A percentile compares a stretch with the other conserved stretches of the same genome.
Conservation (phyloP, 2,329 filamentous ascomycete species). For the Corniculantispora saksenae region DNA sequence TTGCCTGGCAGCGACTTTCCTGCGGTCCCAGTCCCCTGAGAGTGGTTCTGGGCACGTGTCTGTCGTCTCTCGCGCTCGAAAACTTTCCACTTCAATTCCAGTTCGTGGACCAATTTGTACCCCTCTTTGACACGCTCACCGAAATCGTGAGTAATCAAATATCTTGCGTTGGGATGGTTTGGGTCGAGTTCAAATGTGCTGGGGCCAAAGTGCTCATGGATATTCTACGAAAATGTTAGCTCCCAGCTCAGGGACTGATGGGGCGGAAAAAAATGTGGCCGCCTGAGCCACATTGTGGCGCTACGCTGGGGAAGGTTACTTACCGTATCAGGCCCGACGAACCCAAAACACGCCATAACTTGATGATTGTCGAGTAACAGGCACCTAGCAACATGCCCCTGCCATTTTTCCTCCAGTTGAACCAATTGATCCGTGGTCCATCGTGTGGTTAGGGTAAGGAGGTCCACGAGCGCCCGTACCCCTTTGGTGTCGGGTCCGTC, state of each 20-base stretch:
- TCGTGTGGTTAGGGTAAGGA: too few species aligned
- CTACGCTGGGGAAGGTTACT: background rate
- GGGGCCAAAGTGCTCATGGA: background rate
- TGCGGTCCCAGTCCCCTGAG: too few species aligned
- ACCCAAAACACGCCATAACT: background rate
- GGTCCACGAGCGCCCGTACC: too few species aligned
- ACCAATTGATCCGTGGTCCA: too few species aligned
- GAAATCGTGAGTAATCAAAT: background rate
- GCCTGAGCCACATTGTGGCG: background rate
- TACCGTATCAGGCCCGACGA: background rate
- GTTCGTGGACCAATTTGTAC: too few species aligned
- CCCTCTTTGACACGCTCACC: too few species aligned
- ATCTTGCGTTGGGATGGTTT: background rate
- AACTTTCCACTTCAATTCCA: too few species aligned
- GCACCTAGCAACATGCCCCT: background rate
- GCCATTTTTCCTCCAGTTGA: background rate
- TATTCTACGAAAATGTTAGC: slow-evolving; percentile 27
- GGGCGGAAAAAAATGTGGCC: slow-evolving; percentile 26
- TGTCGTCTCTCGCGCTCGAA: too few species aligned
- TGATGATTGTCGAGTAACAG: background rate
- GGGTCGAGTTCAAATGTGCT: background rate
- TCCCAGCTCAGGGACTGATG: background rate
- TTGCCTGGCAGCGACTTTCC: too few species aligned
- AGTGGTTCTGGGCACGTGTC: too few species aligned
- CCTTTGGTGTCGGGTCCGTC: too few species aligned